These are phyloP conservation scores for Zygnema cylindricum DNA, from an alignment of 139 green algal species.

Conservation along the genomic window DNA sequence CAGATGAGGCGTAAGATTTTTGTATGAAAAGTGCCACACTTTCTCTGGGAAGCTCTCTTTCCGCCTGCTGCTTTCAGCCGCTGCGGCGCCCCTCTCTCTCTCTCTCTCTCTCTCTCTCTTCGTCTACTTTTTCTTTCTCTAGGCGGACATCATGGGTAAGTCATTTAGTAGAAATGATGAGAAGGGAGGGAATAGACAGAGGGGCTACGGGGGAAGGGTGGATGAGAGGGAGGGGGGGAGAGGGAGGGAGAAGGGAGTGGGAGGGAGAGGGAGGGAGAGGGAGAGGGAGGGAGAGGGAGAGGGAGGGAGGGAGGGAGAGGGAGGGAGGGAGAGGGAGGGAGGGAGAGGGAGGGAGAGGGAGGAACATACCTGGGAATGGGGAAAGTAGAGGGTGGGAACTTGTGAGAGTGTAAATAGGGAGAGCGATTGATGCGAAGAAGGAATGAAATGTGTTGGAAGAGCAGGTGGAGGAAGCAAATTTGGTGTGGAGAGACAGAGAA, in stretches of 20 bases:
- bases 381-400: not conserved
- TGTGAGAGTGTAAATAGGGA: not conserved
- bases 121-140: conserved; percentile 3
- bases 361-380: too few relatives aligned
- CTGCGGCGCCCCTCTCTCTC: too few relatives aligned
- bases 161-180: not conserved
- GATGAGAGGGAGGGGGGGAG: conserved; percentile 12
- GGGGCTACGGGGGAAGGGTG: not conserved
- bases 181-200: not conserved
- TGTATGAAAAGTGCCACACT: too few relatives aligned
- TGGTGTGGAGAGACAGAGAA: not conserved
- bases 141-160: not conserved
- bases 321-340: not conserved
- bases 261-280: not conserved
- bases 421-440: not conserved
- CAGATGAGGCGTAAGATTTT: not conserved
- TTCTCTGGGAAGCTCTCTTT: too few relatives aligned
- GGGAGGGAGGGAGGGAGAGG: not conserved
- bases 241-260: conserved; percentile 24
- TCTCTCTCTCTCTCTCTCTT: not conserved
- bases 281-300: not conserved
- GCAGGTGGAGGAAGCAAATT: not conserved
- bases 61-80: too few relatives aligned
- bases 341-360: not conserved
- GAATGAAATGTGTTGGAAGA: not conserved